phyloP scores from a whole-genome alignment of 148 eudicot genomes.

The Amaranthus cruentus region DNA sequence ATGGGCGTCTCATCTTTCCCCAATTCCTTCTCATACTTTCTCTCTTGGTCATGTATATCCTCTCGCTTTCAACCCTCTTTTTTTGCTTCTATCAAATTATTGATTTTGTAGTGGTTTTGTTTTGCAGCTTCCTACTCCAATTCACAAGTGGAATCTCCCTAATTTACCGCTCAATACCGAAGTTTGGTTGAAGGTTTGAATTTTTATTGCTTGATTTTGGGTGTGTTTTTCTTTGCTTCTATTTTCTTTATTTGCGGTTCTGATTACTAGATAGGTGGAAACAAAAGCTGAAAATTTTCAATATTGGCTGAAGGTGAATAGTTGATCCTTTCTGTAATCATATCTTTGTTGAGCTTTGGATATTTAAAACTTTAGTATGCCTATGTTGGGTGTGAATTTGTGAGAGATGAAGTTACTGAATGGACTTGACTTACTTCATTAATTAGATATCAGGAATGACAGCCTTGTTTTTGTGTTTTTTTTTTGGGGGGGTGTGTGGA shows the following conservation, averaged over 20 bases:
- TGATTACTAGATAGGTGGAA: background rate
- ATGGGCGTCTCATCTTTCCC: slow-evolving; percentile 84
- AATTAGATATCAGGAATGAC: too few relatives aligned
- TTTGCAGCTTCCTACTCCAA: slow-evolving; percentile 86
- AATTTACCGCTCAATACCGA: slow-evolving; percentile 72
- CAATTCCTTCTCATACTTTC: slow-evolving; percentile 56
- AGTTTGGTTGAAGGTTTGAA: slow-evolving; percentile 82
- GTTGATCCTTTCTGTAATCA: too few relatives aligned
- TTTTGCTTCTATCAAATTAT: background rate
- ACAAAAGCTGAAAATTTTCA: too few relatives aligned
- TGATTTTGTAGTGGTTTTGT: background rate
- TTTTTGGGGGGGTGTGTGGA: too few relatives aligned
- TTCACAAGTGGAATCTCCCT: slow-evolving; percentile 94
- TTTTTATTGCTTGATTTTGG: background rate
- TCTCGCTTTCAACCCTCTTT: background rate
- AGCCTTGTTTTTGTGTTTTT: too few relatives aligned
- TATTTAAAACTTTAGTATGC: too few relatives aligned
- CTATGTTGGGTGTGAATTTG: too few relatives aligned
- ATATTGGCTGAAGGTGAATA: too few relatives aligned
- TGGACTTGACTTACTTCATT: too few relatives aligned
- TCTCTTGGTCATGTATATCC: slow-evolving; percentile 63
- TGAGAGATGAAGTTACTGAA: too few relatives aligned
- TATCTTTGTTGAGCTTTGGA: too few relatives aligned
- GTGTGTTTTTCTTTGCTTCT: background rate
- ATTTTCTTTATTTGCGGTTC: background rate